Conservation (phyloP, 495 filamentous ascomycete genomes). For the Evansstolkia leycettana region DNA sequence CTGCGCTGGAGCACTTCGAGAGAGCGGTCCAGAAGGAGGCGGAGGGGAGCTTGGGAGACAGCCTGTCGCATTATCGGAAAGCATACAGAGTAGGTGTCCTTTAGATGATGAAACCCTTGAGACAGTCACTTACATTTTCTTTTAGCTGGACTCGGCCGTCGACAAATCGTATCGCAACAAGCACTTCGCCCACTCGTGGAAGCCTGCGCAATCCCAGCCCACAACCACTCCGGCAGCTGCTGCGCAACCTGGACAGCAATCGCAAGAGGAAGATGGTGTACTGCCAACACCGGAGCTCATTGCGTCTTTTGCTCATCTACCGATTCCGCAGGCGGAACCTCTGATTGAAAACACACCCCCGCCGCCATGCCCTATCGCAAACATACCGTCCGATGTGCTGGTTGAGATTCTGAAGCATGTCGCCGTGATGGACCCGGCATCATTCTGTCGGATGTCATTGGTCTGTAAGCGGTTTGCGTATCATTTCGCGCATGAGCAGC, state of each 20-base stretch:
- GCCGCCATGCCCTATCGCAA: slow-evolving; percentile 66
- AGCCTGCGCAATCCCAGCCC: slow-evolving; percentile 37
- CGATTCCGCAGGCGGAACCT: slow-evolving; percentile 47
- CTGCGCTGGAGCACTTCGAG: slow-evolving; percentile 89
- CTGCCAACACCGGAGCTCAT: slow-evolving; percentile 60
- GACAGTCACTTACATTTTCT: slow-evolving; percentile 8
- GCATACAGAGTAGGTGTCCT: slow-evolving; percentile 59
- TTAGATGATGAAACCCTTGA: background rate
- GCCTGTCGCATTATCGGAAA: slow-evolving; percentile 75
- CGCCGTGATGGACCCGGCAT: slow-evolving; percentile 64
- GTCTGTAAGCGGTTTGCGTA: slow-evolving; percentile 85
- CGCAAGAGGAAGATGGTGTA: slow-evolving; percentile 17
- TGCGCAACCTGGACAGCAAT: slow-evolving; percentile 41
- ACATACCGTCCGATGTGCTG: slow-evolving; percentile 72
- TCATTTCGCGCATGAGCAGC: slow-evolving; percentile 70
- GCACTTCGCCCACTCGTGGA: slow-evolving; percentile 57
- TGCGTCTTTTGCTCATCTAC: slow-evolving; percentile 52
- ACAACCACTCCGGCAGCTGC: slow-evolving; percentile 40
- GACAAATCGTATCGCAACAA: slow-evolving; percentile 82
- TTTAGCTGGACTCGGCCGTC: slow-evolving; percentile 67
- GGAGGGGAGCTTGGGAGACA: slow-evolving; percentile 78
- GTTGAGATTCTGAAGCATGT: slow-evolving; percentile 58
- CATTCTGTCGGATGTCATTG: slow-evolving; percentile 63
- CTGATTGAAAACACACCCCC: slow-evolving; percentile 50
- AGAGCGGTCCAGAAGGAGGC: slow-evolving; percentile 79